Conservation (phyloP, 2,329 filamentous ascomycete genomes). For the Colletotrichum lindemuthianum region DNA sequence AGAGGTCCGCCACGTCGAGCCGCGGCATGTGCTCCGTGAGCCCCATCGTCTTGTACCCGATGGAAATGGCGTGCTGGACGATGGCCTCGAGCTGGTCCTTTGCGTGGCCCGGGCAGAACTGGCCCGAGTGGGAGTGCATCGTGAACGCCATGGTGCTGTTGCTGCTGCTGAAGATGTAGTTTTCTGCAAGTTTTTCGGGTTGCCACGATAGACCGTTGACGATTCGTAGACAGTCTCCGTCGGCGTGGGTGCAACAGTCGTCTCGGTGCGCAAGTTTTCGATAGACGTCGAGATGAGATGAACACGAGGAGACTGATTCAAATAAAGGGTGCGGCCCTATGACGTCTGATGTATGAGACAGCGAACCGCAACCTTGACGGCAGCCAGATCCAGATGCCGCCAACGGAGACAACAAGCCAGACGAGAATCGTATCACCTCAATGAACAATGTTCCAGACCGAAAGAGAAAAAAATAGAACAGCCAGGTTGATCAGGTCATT, state of each 20-base stretch:
- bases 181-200: too few species aligned
- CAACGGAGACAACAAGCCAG: too few species aligned
- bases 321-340: not conserved
- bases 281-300: conserved; percentile 21
- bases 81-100: conserved; percentile 86
- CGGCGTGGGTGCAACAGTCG: too few species aligned
- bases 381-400: too few species aligned
- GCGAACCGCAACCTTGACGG: not conserved
- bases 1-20: conserved; percentile 77
- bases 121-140: conserved; percentile 96
- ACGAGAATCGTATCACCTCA: not conserved
- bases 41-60: conserved; percentile 84
- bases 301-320: conserved; percentile 24
- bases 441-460: not conserved
- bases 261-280: conserved; percentile 1
- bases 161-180: too few species aligned
- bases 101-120: conserved; percentile 94
- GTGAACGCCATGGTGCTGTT: conserved; percentile 83
- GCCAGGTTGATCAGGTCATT: conserved; percentile 6
- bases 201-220: too few species aligned
- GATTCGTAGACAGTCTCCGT: too few species aligned
- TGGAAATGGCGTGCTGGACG: conserved; percentile 78
- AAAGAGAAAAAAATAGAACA: not conserved
- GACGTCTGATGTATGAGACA: conserved; percentile 12
- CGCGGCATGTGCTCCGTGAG: conserved; percentile 97